phyloP scores from a whole-genome alignment of 805 yeast species.

The Cyberlindnera subsufficiens region DNA sequence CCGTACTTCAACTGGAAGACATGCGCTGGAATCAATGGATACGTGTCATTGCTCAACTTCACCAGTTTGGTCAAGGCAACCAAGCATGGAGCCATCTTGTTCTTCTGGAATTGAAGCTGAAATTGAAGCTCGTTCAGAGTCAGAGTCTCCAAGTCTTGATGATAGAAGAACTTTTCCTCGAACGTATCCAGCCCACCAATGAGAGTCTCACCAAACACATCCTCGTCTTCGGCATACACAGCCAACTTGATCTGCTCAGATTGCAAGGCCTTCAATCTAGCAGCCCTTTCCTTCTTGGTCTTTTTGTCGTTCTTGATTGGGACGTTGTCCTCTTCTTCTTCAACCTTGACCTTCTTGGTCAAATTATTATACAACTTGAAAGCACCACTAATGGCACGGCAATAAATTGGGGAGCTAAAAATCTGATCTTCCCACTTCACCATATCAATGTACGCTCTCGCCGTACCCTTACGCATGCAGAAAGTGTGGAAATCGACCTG shows the following conservation, averaged over 20 bases:
- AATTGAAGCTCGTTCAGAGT: constrained; percentile 20
- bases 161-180: constrained; percentile 35
- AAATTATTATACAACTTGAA: constrained; percentile 43
- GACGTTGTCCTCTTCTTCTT: constrained; percentile 5
- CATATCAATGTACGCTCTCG: constrained; percentile 74
- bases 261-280: constrained; percentile 45
- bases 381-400: constrained; percentile 66
- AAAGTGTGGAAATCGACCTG: constrained; percentile 94
- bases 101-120: constrained; percentile 16
- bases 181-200: constrained; percentile 37
- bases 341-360: constrained; percentile 10
- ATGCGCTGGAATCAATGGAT: constrained; percentile 15
- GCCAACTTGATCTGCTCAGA: constrained; percentile 39
- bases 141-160: constrained; percentile 39
- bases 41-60: constrained; percentile 14
- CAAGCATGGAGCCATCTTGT: constrained; percentile 21
- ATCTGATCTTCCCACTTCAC: constrained; percentile 77
- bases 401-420: constrained; percentile 62
- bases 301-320: constrained; percentile 49
- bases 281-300: constrained; percentile 38
- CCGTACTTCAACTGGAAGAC: constrained; percentile 18
- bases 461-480: constrained; percentile 86
- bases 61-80: constrained; percentile 17
- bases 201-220: constrained; percentile 51
- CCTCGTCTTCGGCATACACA: constrained; percentile 43